Percentiles rank a stretch among this genome's conserved stretches.
Conservation (phyloP, 2,329 filamentous ascomycete species). For the Plectosphaerella sp. region DNA sequence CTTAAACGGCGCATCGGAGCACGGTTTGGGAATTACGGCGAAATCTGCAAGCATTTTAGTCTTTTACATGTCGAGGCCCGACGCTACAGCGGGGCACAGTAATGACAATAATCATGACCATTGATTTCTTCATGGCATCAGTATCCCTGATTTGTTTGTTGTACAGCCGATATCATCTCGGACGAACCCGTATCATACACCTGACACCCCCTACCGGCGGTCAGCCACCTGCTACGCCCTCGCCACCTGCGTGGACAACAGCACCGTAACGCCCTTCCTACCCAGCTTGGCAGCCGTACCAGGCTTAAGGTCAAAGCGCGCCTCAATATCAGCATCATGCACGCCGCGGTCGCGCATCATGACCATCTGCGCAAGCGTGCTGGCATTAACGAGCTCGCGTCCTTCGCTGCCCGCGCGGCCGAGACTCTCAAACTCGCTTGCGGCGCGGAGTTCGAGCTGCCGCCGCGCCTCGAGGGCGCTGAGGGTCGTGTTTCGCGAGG, state of each 20-base stretch:
- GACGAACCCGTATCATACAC: no score
- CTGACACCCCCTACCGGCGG: no score
- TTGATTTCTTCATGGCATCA: not conserved
- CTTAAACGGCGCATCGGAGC: not conserved
- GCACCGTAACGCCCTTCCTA: slow-evolving; percentile 22
- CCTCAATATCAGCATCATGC: slow-evolving; percentile 37
- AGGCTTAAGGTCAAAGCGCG: slow-evolving; percentile 35
- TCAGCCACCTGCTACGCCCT: no score
- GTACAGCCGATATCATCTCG: no score
- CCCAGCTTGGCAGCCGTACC: slow-evolving; percentile 44
- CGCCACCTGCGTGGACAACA: not conserved
- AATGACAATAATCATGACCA: not conserved
- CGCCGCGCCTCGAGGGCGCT: slow-evolving; percentile 44
- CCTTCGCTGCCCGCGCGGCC: slow-evolving; percentile 27
- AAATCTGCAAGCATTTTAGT: not conserved
- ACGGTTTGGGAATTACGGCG: slow-evolving; percentile 5
- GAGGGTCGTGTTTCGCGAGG: slow-evolving; percentile 39
- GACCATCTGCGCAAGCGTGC: slow-evolving; percentile 41
- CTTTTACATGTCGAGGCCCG: no score
- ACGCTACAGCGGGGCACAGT: not conserved
- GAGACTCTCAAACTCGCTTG: slow-evolving; percentile 37
- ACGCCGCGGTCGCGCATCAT: slow-evolving; percentile 36
- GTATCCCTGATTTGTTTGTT: no score
- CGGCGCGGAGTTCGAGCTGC: slow-evolving; percentile 35
- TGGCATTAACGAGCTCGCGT: slow-evolving; percentile 42